Percentiles rank a stretch among this genome's conserved stretches.
Evolutionary conservation across 805 yeast genomes (phyloP).

Genomic region (Saturnispora bothae): DNA sequence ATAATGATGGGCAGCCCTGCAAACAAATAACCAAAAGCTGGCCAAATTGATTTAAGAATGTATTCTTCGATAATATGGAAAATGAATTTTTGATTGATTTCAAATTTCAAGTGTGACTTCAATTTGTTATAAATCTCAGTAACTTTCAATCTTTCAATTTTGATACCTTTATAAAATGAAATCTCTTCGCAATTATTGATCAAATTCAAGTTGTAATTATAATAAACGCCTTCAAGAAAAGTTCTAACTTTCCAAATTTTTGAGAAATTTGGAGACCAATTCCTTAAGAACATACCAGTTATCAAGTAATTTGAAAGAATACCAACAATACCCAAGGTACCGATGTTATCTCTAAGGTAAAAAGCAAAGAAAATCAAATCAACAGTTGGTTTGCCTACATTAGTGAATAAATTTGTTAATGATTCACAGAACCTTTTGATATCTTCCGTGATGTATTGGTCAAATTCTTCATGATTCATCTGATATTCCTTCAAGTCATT

Average conservation of each 20-base stretch:
- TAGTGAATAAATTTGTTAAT: slow-evolving; percentile 73
- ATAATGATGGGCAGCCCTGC: slow-evolving; percentile 82
- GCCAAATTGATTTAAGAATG: slow-evolving; percentile 85
- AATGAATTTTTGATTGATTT: slow-evolving; percentile 47
- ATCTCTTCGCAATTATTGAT: slow-evolving; percentile 89
- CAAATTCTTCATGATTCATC: slow-evolving; percentile 52
- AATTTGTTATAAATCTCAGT: slow-evolving; percentile 47
- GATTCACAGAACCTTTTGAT: slow-evolving; percentile 71
- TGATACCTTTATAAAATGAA: slow-evolving; percentile 85
- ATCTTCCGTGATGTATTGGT: slow-evolving; percentile 81
- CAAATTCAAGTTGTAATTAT: slow-evolving; percentile 74
- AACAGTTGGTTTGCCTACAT: slow-evolving; percentile 83
- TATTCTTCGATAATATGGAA: slow-evolving; percentile 78
- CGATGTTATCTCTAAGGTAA: slow-evolving; percentile 76
- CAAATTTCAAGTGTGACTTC: slow-evolving; percentile 25
- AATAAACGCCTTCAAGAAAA: slow-evolving; percentile 77
- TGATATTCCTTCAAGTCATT: slow-evolving; percentile 25
- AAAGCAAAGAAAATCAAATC: slow-evolving; percentile 78
- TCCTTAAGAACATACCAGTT: slow-evolving; percentile 66
- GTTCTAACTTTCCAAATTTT: slow-evolving; percentile 62
- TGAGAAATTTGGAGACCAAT: slow-evolving; percentile 78
- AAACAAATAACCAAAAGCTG: slow-evolving; percentile 87
- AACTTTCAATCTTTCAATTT: slow-evolving; percentile 63
- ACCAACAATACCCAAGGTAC: slow-evolving; percentile 76
- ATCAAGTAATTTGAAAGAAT: slow-evolving; percentile 70